phyloP scores from a whole-genome alignment of 306 rosid genomes.

The Cicer pinnatifidum region DNA sequence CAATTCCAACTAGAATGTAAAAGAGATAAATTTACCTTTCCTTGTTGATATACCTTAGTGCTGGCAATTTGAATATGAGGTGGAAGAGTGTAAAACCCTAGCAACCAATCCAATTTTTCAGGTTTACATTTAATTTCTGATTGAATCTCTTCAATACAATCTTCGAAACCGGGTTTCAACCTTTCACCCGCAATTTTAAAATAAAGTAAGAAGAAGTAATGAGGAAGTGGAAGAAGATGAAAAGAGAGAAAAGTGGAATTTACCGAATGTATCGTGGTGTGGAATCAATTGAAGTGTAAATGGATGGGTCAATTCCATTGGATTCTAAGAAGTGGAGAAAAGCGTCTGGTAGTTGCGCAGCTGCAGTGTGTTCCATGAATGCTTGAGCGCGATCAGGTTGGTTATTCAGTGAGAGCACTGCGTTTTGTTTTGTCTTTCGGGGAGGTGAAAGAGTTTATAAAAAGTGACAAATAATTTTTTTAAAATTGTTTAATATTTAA shows the following conservation, averaged over 20 bases:
- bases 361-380: conserved; percentile 56
- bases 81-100: conserved; percentile 76
- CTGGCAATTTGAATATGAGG: conserved; percentile 70
- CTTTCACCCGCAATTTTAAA: conserved; percentile 39
- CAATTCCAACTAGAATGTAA: not conserved
- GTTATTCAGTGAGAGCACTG: not conserved
- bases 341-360: conserved; percentile 60
- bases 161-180: conserved; percentile 79
- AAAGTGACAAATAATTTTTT: too few relatives aligned
- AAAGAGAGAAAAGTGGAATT: not conserved
- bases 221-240: not conserved
- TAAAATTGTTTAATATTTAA: too few relatives aligned
- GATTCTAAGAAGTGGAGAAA: conserved; percentile 66
- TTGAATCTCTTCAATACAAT: conserved; percentile 66
- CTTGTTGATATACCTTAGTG: conserved; percentile 70
- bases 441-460: not conserved
- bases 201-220: not conserved
- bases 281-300: conserved; percentile 66
- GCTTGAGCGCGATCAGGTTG: conserved; percentile 23
- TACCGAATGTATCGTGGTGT: conserved; percentile 86
- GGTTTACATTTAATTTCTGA: conserved; percentile 67
- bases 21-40: conserved; percentile 56
- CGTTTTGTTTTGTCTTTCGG: not conserved
- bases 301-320: conserved; percentile 75
- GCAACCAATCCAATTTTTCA: conserved; percentile 67